A percentile compares a stretch with the other conserved stretches of the same genome.
Evolutionary conservation across 371 early-diverging fungal genomes (phyloP).

Genomic region (Mortierella sp.): DNA sequence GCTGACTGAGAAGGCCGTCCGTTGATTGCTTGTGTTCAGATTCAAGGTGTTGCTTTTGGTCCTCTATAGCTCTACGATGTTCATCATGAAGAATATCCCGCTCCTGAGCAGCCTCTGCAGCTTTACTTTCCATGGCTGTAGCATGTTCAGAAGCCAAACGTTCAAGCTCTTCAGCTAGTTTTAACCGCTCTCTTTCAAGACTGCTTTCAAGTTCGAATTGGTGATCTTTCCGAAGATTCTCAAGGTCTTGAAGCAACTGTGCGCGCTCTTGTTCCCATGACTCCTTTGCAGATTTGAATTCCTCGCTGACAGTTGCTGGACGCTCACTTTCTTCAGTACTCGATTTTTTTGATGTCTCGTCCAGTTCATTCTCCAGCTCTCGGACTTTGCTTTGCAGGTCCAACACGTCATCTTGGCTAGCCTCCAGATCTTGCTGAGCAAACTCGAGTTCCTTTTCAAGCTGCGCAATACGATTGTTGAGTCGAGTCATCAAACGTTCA

Average conservation of each 20-base stretch:
- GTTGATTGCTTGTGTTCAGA: slow-evolving; percentile 18
- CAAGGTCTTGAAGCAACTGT: slow-evolving; percentile 22
- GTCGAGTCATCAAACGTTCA: slow-evolving; percentile 42
- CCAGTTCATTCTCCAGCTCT: slow-evolving; percentile 40
- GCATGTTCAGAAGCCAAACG: slow-evolving; percentile 24
- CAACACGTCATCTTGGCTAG: slow-evolving; percentile 32
- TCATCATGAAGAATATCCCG: slow-evolving; percentile 13
- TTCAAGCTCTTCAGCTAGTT: slow-evolving; percentile 18
- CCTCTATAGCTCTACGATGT: slow-evolving; percentile 21
- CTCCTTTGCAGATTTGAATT: slow-evolving; percentile 17
- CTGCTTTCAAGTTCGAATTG: slow-evolving; percentile 19
- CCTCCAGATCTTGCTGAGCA: slow-evolving; percentile 52
- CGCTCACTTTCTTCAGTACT: neutral
- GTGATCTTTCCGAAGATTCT: slow-evolving; percentile 31
- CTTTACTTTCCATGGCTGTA: slow-evolving; percentile 10
- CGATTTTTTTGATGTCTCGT: slow-evolving; percentile 8
- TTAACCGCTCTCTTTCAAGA: slow-evolving; percentile 4
- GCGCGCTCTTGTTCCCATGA: slow-evolving; percentile 30
- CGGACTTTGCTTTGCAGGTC: slow-evolving; percentile 42
- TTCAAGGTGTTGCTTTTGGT: slow-evolving; percentile 13
- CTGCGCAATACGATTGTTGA: slow-evolving; percentile 47
- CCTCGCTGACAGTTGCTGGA: slow-evolving; percentile 5
- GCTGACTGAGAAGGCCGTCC: slow-evolving; percentile 10
- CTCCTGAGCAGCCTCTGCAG: neutral
- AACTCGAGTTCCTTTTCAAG: slow-evolving; percentile 51